Base-by-base conservation (phyloP, 164 flowering plant genomes). In the Euptelea pleiosperma region DNA sequence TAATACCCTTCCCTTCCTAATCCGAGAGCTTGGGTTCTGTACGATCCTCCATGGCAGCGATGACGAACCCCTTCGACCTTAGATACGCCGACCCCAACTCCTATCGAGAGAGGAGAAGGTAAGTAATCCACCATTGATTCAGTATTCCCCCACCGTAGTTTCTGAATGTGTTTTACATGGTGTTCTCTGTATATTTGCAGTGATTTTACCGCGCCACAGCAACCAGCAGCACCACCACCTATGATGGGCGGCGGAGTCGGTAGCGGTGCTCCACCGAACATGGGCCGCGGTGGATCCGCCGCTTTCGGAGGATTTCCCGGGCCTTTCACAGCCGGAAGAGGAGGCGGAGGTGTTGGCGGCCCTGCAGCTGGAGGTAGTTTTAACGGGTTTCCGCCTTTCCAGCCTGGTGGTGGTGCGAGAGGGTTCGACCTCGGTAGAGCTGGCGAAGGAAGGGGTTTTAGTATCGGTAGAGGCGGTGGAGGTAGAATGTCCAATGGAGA, bases 41-140 rank as follows among this genome's bases (percentile, higher is more conserved):
- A 1, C 3, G 8, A 16, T 10, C 16, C 47, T 43, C 16, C 11
- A 25, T 11, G 14, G 19, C 39, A 12, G 42, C 8, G 25, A 64
- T 31, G 64, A 79, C 74, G 79, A 74, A 73, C 52, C 70, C 60
- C 12, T 76, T 62, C 61, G 96, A 89, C 42, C 33, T 65, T 55
- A 77, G 97, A 64, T 77, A 68, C 64, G 55, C 67, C 24, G 97
- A 88, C 43, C 82, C 87, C 8, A 63, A 66, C 56, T 86, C 96
- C 24, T 91, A 84, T 73, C 89, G 96, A 12, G 81, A 82, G 9
- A 80, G 97, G 21, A 75, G 91, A 68, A 83, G 89, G 96, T 84
- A 67, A 11, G 22, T 11, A 11, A 21, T 7, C 48, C 2, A 26
- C 16, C 22, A n/a, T 25, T 11, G 9, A 11, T 7, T n/a, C 24